Conservation (phyloP, 495 filamentous ascomycete species). For the Podospora appendiculata region DNA sequence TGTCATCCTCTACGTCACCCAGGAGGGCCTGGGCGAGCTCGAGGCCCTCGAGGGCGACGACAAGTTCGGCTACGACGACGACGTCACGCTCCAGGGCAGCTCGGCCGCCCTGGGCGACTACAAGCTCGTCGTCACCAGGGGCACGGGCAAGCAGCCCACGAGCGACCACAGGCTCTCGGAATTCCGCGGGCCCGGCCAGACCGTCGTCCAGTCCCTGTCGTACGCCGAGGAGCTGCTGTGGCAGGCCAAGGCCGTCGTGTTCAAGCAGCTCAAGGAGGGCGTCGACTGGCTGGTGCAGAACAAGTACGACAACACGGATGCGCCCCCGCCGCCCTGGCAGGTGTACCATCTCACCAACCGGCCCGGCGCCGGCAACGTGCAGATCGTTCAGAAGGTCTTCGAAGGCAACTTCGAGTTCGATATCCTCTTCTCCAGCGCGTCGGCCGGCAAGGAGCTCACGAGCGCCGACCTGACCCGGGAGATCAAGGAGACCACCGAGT, state of each 20-base stretch:
- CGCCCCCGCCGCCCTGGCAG: conserved; percentile 81
- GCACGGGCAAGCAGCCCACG: conserved; percentile 52
- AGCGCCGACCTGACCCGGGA: conserved; percentile 62
- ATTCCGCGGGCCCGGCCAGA: conserved; percentile 60
- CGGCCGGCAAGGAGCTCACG: conserved; percentile 47
- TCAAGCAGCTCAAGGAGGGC: conserved; percentile 66
- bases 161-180: conserved; percentile 54
- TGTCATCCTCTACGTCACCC: conserved; percentile 68
- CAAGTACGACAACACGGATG: conserved; percentile 60
- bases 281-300: conserved; percentile 59
- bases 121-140: conserved; percentile 68
- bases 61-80: conserved; percentile 54
- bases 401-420: conserved; percentile 92
- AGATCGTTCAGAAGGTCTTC: conserved; percentile 89
- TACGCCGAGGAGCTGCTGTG: conserved; percentile 66
- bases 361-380: conserved; percentile 69
- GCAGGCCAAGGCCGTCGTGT: conserved; percentile 80
- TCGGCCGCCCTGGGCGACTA: conserved; percentile 77
- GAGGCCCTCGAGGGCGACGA: conserved; percentile 46
- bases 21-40: conserved; percentile 63
- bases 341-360: conserved; percentile 69
- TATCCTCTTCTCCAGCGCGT: conserved; percentile 79
- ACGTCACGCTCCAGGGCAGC: conserved; percentile 68
- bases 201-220: conserved; percentile 62
- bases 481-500: conserved; percentile 54